Evolutionary conservation across 495 filamentous ascomycete genomes (phyloP), one percentile per base, ranked within the genome.

Genomic region (Xylaria curta): DNA sequence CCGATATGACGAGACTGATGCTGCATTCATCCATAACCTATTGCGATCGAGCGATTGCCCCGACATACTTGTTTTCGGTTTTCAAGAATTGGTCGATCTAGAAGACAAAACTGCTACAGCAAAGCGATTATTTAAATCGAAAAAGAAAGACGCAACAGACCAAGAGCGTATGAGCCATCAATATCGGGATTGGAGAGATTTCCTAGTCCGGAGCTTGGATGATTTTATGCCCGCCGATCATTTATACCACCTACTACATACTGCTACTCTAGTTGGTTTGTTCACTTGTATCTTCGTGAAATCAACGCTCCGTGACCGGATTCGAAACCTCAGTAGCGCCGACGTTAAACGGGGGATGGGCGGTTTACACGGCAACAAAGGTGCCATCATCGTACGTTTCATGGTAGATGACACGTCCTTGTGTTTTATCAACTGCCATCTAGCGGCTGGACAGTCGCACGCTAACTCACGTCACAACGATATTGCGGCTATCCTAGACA

Each of bases 231-330:
- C 94, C 6, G 83, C 89, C 21, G 85, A 91, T 65, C 87, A 94
- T 67, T 88, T 93, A 4, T 99, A 99, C 78, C 88, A 91, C 62
- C 87, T 97, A 24, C 85, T 98, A 12, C 94, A 98, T 75, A 93
- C 92, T 6, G 90, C 94, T 2, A 97, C 92, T 72, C 85, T 99
- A 66, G 93, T 99, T 17, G 97, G 97, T 0, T 86, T 99, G 2
- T 99, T 99, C 77, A 98, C 93, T 61, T 97, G 95, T 80, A 89
- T 98, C 60, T 98, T 99, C 76, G 92, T 98, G 62, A 96, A 93
- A 76, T 85, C 92, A 10, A 89, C 91, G 31, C 87, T 94, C 60
- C 90, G 92, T 21, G 85, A 87, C 44, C 88, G 90, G 28, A 92
- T 98, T 78, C 90, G 87, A 63, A 92, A 92, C 75, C 81, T 99